Conservation (phyloP, 306 rosid genomes). For the Cajanus cajan region DNA sequence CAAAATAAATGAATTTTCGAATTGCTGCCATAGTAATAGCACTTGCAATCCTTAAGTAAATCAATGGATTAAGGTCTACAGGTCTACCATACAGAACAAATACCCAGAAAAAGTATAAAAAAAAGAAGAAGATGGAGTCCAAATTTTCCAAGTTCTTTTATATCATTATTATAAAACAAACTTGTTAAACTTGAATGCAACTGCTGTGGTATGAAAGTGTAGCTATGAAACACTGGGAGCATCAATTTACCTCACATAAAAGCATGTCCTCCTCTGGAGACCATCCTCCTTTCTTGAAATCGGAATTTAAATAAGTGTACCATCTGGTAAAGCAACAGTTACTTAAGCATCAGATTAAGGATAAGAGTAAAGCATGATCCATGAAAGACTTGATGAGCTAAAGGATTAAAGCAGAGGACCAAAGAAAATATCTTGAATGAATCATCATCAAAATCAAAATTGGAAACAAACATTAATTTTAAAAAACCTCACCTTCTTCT, state of each 20-base stretch:
- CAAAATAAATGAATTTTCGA: background rate
- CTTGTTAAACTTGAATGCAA: conserved; percentile 24
- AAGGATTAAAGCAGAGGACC: conserved; percentile 3
- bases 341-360: conserved; percentile 33
- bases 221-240: background rate
- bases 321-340: conserved; percentile 57
- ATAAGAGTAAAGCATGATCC: conserved; percentile 5
- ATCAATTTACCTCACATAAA: conserved; percentile 80
- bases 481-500: conserved; percentile 74
- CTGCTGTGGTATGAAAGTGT: background rate
- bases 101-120: background rate
- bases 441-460: conserved; percentile 36
- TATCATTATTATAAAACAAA: conserved; percentile 3
- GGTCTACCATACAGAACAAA: background rate
- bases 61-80: conserved; percentile 23
- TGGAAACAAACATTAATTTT: conserved; percentile 9
- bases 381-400: conserved; percentile 3
- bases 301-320: conserved; percentile 98
- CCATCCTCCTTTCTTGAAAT: conserved; percentile 99
- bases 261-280: conserved; percentile 96
- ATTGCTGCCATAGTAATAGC: conserved; percentile 7
- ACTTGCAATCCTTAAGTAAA: conserved; percentile 9
- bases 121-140: conserved; percentile 6
- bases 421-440: conserved; percentile 11
- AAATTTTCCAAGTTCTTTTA: background rate